These are phyloP conservation scores for Pythium grandisporangium DNA, from an alignment of 352 stramenopile genomes.

Conservation along the genomic window DNA sequence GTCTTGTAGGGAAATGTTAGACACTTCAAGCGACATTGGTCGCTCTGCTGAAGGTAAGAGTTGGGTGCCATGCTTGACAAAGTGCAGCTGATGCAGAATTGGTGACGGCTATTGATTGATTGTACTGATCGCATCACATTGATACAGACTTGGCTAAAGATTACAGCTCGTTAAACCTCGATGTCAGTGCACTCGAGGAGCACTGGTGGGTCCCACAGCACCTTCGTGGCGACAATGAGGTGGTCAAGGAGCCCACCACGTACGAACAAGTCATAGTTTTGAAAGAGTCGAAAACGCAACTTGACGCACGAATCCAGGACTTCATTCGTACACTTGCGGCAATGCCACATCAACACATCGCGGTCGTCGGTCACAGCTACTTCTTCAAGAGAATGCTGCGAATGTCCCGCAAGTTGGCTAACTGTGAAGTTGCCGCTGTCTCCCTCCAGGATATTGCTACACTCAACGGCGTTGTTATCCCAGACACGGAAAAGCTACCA, in stretches of 20 bases:
- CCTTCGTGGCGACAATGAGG: slow-evolving; percentile 20
- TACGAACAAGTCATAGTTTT: slow-evolving; percentile 42
- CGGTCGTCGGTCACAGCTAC: slow-evolving; percentile 70
- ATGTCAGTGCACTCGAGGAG: slow-evolving; percentile 25
- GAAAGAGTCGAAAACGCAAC: slow-evolving; percentile 38
- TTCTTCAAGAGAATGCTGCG: slow-evolving; percentile 82
- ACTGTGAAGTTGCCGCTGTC: slow-evolving; percentile 67
- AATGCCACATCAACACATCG: slow-evolving; percentile 61
- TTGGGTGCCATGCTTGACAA: too few species aligned
- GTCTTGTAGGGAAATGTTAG: slow-evolving; percentile 72
- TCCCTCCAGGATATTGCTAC: slow-evolving; percentile 16
- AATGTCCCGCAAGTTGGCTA: slow-evolving; percentile 70
- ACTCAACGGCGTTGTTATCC: slow-evolving; percentile 8
- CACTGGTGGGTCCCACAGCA: slow-evolving; percentile 55
- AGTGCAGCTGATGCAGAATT: too few species aligned
- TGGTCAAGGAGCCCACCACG: slow-evolving; percentile 18
- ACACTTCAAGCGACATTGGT: slow-evolving; percentile 79
- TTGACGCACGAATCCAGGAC: slow-evolving; percentile 56
- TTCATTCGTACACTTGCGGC: slow-evolving; percentile 46
- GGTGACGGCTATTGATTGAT: too few species aligned
- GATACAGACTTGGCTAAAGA: slow-evolving; percentile 7
- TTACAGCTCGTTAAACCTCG: slow-evolving; percentile 10
- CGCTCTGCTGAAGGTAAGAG: slow-evolving; percentile 30
- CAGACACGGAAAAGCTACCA: too few species aligned
- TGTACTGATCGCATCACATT: too few species aligned